Evolutionary conservation across 352 stramenopile species (phyloP).

Genomic region (Pythium grandisporangium): DNA sequence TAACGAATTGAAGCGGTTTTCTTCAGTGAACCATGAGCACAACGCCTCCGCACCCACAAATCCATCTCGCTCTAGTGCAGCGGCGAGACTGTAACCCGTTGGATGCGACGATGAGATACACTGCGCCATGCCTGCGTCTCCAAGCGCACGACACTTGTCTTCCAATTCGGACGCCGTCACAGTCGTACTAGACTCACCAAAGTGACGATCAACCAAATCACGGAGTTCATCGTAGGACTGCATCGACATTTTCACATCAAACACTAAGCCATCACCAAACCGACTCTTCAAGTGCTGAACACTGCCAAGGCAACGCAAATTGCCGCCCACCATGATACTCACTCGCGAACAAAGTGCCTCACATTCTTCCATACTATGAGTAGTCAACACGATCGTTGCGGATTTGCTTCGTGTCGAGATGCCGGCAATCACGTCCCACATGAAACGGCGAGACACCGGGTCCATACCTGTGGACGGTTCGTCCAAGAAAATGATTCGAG

Average conservation of each 20-base stretch:
- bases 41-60: constrained; percentile 30
- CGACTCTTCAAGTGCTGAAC: constrained; percentile 93
- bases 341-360: constrained; percentile 93
- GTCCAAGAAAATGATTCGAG: constrained; percentile 88
- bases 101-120: constrained; percentile 40
- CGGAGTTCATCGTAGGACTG: constrained; percentile 22
- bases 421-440: constrained; percentile 92
- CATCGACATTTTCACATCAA: constrained; percentile 66
- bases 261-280: constrained; percentile 92
- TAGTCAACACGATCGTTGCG: constrained; percentile 89
- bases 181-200: constrained; percentile 8
- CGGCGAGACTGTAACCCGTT: constrained; percentile 51
- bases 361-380: constrained; percentile 96
- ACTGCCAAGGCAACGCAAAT: constrained; percentile 72
- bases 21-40: constrained; percentile 51
- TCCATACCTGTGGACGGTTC: constrained; percentile 93
- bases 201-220: constrained; percentile 18
- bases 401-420: constrained; percentile 62
- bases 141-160: constrained; percentile 32
- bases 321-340: constrained; percentile 88
- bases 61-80: constrained; percentile 40
- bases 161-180: constrained; percentile 33
- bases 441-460: constrained; percentile 89
- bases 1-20: constrained; percentile 37
- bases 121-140: constrained; percentile 29